Conservation (phyloP, 78 protist species). For the Dictyostelium intermedium region DNA sequence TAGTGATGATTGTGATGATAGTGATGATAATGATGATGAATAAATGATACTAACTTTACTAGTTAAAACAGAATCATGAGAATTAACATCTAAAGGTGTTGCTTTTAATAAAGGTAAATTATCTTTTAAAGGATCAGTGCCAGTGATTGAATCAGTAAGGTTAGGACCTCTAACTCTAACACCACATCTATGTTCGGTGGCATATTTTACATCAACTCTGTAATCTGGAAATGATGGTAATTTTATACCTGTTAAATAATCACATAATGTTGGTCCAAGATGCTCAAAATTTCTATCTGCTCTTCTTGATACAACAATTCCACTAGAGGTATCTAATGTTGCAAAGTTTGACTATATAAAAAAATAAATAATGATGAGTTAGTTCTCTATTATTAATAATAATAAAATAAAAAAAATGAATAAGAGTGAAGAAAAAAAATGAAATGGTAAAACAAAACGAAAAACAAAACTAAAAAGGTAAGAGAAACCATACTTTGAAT, state of each 20-base stretch:
- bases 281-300: constrained; percentile 91
- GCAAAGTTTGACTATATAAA: constrained; percentile 88
- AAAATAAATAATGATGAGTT: not conserved
- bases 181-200: constrained; percentile 94
- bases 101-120: constrained; percentile 71
- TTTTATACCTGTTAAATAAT: constrained; percentile 69
- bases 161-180: constrained; percentile 90
- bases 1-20: not conserved
- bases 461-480: too few relatives aligned
- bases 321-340: constrained; percentile 36
- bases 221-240: constrained; percentile 80
- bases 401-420: too few relatives aligned
- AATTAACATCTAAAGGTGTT: constrained; percentile 28
- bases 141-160: constrained; percentile 80
- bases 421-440: not conserved
- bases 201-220: constrained; percentile 81
- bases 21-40: not conserved
- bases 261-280: constrained; percentile 88
- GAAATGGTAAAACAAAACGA: not conserved
- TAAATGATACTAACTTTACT: not conserved
- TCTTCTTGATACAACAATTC: constrained; percentile 73
- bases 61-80: constrained; percentile 47
- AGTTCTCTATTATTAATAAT: not conserved
- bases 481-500: constrained; percentile 87
- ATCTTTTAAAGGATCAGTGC: constrained; percentile 93